A percentile compares a stretch with the other conserved stretches of the same genome.
phyloP scores from a whole-genome alignment of 129 eudicot genomes.

The Artemisia argyi region DNA sequence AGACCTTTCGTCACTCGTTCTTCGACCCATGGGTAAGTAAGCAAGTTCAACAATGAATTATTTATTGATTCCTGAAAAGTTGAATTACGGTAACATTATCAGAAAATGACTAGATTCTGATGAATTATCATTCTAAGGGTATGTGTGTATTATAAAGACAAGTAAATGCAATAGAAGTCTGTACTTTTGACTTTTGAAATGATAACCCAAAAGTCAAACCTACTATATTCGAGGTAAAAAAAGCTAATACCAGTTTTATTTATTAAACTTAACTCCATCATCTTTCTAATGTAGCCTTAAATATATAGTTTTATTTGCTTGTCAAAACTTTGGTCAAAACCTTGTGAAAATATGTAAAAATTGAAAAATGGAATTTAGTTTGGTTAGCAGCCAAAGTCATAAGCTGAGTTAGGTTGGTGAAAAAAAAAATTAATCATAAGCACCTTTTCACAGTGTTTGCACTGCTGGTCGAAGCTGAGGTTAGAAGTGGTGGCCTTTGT shows the following conservation, averaged over 20 bases:
- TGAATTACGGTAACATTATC: not conserved
- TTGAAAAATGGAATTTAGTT: not conserved
- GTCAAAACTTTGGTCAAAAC: not conserved
- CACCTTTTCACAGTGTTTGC: conserved; percentile 94
- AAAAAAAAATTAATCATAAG: not conserved
- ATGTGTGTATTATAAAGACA: not conserved
- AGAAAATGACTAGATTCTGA: not conserved
- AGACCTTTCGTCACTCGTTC: conserved; percentile 67
- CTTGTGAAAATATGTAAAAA: not conserved
- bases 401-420: conserved; percentile 1
- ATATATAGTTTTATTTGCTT: conserved; percentile 3
- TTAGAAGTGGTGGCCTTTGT: conserved; percentile 70
- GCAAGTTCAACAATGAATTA: conserved; percentile 72
- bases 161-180: not conserved
- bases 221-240: not conserved
- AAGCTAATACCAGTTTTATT: not conserved
- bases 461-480: conserved; percentile 85
- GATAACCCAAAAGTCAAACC: conserved; percentile 14
- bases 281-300: not conserved
- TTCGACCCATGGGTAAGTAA: conserved; percentile 92
- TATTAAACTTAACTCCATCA: conserved; percentile 1
- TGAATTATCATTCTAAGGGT: too few species aligned
- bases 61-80: conserved; percentile 85
- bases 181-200: conserved; percentile 16
- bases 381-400: conserved; percentile 8